Percentiles rank a stretch among this genome's conserved stretches.
These are phyloP conservation scores for Globisporangium camurandrum DNA, from an alignment of 352 stramenopile species.

Conservation along the genomic window DNA sequence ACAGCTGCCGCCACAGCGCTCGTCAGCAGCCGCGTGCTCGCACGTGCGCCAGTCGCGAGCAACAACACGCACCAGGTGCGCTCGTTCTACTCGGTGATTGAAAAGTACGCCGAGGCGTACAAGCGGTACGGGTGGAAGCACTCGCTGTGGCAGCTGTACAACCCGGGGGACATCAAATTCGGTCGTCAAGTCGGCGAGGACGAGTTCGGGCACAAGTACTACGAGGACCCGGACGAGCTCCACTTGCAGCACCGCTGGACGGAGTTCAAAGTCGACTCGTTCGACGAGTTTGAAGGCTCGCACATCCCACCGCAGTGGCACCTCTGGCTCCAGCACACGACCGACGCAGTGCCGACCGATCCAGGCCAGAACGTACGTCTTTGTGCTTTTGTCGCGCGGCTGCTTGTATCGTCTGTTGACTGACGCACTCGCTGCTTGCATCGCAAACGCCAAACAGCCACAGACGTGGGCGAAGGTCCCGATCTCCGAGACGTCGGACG, in stretches of 20 bases:
- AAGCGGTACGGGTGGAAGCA: constrained; percentile 78
- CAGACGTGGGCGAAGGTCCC: constrained; percentile 62
- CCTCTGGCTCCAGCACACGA: constrained; percentile 79
- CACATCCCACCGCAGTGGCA: constrained; percentile 80
- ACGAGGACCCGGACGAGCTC: constrained; percentile 74
- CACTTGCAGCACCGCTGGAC: constrained; percentile 77
- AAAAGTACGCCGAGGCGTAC: constrained; percentile 80
- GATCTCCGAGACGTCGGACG: constrained; percentile 47
- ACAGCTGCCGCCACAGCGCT: constrained; percentile 27
- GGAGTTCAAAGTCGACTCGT: constrained; percentile 74
- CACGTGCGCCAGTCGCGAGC: background rate
- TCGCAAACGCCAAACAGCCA: constrained; percentile 18
- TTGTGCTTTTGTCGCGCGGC: background rate
- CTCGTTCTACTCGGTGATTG: constrained; percentile 65
- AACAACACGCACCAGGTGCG: constrained; percentile 32
- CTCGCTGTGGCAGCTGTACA: constrained; percentile 86
- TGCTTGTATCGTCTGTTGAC: background rate
- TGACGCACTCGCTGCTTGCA: background rate
- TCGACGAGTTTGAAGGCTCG: constrained; percentile 71
- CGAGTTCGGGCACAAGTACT: constrained; percentile 85
- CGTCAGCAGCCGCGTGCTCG: constrained; percentile 23
- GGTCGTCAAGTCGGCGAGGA: constrained; percentile 73
- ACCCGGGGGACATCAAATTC: constrained; percentile 84
- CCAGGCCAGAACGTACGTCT: constrained; percentile 48
- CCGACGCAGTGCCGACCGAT: constrained; percentile 55